Base-by-base conservation (phyloP, 2,329 filamentous ascomycete species). In the Phaeosphaeriaceae sp. region DNA sequence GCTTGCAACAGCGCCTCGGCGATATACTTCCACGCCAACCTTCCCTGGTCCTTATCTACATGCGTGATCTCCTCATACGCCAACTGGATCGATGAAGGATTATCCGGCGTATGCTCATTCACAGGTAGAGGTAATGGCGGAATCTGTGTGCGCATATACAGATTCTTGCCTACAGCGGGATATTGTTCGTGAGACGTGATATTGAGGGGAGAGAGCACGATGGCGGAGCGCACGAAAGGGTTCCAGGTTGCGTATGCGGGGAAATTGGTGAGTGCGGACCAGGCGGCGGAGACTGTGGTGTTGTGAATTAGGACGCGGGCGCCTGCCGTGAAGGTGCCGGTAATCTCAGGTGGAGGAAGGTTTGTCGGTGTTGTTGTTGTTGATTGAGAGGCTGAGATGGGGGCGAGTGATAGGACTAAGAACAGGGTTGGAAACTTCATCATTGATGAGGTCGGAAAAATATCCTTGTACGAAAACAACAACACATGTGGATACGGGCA, bases 111-210 rank as follows among this genome's bases (percentile, higher is more conserved):
- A 21, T 65, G 49, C 19, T 58, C 44, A 48, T 68, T 49, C 25
- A 76, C 72, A 0, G 73, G 71, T 4, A 74, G 53, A 1, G 69
- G 66, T 6, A 75, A 60, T 10, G 73, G 51, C 9, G 73, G 73
- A 17, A 72, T 71, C 48, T 76, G 72, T 11, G 67, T 66, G 44
- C 70, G 67, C 21, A 76, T 51, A 22, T 66, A 58, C 22, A 74
- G 57, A 20, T 58, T 58, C 7, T 59, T 54, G 50, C 65, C 64
- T 57, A 73, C 69, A 15, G 61, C 55, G 4, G 72, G 70, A 27
- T 60, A 58, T 54, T 76, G 73, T 2, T 66, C 54, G 6, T 63
- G 65, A 6, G 73, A 59, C 0, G 67, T 68, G 9, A 65, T 24
- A 51, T 69, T 68, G 15, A 55, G 36, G 6, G 66, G 52, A 15